Base-by-base conservation (phyloP, 441 rosid species). In the Breynia disticha region DNA sequence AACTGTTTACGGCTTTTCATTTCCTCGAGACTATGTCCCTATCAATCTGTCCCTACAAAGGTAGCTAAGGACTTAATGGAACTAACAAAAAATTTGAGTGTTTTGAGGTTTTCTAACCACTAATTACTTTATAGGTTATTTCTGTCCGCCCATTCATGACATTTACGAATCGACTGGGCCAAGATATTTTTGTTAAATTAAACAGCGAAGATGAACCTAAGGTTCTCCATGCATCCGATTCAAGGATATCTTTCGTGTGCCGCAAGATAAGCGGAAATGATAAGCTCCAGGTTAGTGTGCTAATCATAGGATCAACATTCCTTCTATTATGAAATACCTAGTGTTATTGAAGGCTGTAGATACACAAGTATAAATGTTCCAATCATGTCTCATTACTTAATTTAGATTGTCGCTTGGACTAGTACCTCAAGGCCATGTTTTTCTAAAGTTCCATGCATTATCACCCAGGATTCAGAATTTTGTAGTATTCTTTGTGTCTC, bases 131-230 rank as follows among this genome's bases (percentile, higher is more conserved):
- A 13, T 70, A 94, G 99, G 89, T 90, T 48, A 83, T 94, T 69
- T 83, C 85, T 56, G 70, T 94, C 61, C 87, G 97, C 24, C 99
- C 99, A 60, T 90, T 83, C 78, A 82, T 90, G 82, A 94, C 96
- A 48, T 90, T 87, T 68, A 90, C 99, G 37, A 94, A 94, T 57
- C 90, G 96, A 71, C 74, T 87, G 39, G 99, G 99, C 57, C 86
- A 76, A 73, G 84, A 90, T 64, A 67, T 94, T 37, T 80, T 59
- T 64, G 66, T 94, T 61, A 85, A 81, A 72, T 66, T 85, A 65
- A 85, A 76, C 81, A 71, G 74, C 71, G 76, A 69, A 60, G 99
- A 90, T 76, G 94, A 83, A 62, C 73, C 87, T 63, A 90, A 90
- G 68, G 73, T 87, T 69, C 95, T 94, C 54, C 77, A 24, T 63